phyloP scores from a whole-genome alignment of 352 stramenopile species.

The Phytophthora megakarya region DNA sequence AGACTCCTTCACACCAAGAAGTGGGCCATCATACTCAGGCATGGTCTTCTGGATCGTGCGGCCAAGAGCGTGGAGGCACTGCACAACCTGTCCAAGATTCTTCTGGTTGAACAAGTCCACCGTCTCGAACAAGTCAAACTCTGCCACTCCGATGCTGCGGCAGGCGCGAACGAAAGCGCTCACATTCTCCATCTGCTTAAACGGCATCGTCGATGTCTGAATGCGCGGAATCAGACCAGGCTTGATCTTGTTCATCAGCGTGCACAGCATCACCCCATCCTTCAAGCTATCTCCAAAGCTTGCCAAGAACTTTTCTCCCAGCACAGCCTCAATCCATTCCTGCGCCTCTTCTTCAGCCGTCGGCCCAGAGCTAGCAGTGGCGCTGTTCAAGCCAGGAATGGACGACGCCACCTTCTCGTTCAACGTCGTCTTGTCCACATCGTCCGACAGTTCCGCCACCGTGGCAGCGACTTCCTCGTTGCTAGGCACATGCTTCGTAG shows the following conservation, averaged over 20 bases:
- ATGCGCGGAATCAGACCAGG: constrained; percentile 61
- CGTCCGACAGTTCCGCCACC: constrained; percentile 50
- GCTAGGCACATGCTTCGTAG: constrained; percentile 30
- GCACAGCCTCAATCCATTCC: constrained; percentile 78
- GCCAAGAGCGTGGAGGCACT: constrained; percentile 84
- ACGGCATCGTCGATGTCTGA: constrained; percentile 73
- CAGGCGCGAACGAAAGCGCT: constrained; percentile 82
- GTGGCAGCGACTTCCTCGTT: constrained; percentile 47
- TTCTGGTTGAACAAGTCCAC: constrained; percentile 91
- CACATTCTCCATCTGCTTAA: constrained; percentile 94
- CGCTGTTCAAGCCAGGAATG: constrained; percentile 48
- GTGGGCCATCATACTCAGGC: constrained; percentile 67
- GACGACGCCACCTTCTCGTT: constrained; percentile 34
- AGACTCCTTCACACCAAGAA: constrained; percentile 75
- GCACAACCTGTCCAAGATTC: constrained; percentile 83
- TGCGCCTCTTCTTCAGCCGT: constrained; percentile 71
- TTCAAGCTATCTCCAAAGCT: constrained; percentile 78
- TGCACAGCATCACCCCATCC: constrained; percentile 81
- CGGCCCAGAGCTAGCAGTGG: constrained; percentile 29
- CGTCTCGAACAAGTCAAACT: constrained; percentile 92
- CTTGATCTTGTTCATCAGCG: constrained; percentile 77
- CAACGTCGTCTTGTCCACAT: constrained; percentile 46
- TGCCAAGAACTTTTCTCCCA: constrained; percentile 69
- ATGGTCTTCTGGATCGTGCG: constrained; percentile 78
- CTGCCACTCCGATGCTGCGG: constrained; percentile 77